These are phyloP conservation scores for Alternaria ethzedia DNA, from an alignment of 2,329 filamentous ascomycete genomes.

Conservation along the genomic window DNA sequence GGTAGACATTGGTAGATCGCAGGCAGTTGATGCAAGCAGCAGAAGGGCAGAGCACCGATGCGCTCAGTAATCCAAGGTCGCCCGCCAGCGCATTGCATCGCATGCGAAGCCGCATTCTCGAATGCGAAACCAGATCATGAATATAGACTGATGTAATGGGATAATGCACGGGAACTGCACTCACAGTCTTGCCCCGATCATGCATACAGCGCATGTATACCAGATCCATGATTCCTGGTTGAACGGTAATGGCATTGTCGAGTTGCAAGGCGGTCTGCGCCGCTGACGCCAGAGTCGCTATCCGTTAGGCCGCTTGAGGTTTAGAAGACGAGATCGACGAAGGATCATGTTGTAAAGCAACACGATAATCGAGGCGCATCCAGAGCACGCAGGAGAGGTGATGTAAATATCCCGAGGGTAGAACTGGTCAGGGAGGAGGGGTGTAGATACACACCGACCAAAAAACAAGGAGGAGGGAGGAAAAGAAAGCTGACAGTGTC, in stretches of 20 bases:
- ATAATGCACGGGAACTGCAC: constrained; percentile 14
- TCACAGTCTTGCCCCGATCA: constrained; percentile 53
- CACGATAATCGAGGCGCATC: neutral
- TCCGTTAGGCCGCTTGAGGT: constrained; percentile 22
- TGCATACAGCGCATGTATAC: constrained; percentile 51
- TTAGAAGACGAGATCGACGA: constrained; percentile 14
- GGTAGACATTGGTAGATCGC: neutral
- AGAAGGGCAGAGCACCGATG: neutral
- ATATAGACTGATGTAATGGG: neutral
- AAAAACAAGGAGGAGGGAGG: neutral
- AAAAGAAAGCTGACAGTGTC: constrained; percentile 4
- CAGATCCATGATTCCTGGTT: constrained; percentile 56
- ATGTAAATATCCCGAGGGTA: neutral
- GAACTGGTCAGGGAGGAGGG: neutral
- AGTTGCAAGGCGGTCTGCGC: constrained; percentile 4
- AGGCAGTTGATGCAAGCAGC: neutral
- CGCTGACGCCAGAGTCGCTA: constrained; percentile 4
- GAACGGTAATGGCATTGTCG: constrained; percentile 35
- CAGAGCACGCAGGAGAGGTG: constrained; percentile 1
- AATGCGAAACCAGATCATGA: neutral
- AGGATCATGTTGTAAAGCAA: constrained; percentile 27
- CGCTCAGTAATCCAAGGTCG: neutral
- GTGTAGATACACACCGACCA: neutral
- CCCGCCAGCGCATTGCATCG: neutral
- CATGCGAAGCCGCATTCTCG: constrained; percentile 1